Base-by-base conservation (phyloP, 352 stramenopile species). In the Thalassiosira mediterranea region DNA sequence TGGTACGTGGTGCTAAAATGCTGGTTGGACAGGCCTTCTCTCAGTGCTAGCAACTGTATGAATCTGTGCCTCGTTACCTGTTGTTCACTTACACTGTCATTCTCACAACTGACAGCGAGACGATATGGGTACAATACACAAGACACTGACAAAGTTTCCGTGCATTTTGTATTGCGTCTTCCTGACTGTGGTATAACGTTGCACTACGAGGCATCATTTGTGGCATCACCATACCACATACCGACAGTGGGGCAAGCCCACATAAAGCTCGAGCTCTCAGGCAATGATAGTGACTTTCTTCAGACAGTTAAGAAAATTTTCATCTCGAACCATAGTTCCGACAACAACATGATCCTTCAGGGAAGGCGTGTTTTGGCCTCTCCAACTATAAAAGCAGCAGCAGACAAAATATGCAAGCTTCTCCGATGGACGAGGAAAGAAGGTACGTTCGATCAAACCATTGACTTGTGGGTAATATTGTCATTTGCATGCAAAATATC, bases 201-300 rank as follows among this genome's bases (percentile, higher is more conserved):
- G 19, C 85, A 91, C 63, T 93, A 93, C 42, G 88, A 93, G 65
- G 48, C 88, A 13, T 87, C 76, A 8, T 93, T 91, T 82, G 81
- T 85, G 21, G 78, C 85, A 38, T 83, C 84, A 15, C 73, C 79
- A 0, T 76, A 71, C 62, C 69, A 87, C 29, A 71, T 79, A 34
- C 71, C 84, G n/a, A 83, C 74, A 32, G 76, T 91, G 7, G 88
- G 88, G n/a, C 77, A 76, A 17, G 88, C 88, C 11, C 72, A 91
- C 51, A 78, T 93, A 25, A 91, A 93, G 47, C 74, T 93, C 34
- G 83, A 90, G 62, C 61, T 93, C 19, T 89, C 76, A 28, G 88
- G 85, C 25, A 63, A 88, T 42, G 58, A 84, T 51, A 19, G 3
- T 8, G 79, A 87, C 26, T 89, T 91, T 44, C 76, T 93, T 21